Base-by-base conservation (phyloP, 106 monocot genomes). In the Allium cepa region DNA sequence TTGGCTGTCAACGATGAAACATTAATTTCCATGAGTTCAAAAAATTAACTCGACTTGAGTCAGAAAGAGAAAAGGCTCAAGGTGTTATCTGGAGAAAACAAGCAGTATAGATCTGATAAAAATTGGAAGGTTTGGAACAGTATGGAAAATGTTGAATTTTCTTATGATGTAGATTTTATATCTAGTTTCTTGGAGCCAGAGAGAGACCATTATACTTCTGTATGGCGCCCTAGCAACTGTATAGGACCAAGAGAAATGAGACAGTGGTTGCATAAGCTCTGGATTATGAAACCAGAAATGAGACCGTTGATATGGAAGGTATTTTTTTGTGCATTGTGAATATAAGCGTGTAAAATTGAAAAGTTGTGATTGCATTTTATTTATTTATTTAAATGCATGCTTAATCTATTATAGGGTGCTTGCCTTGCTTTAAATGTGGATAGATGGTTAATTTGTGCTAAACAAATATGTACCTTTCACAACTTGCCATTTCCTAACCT, bases 191-290 rank as follows among this genome's bases (percentile, higher is more conserved):
- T 99, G 70, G 92, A 87, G 67, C 73, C 82, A 60, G 87, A 90
- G 4, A 84, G 74, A 57, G 89, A 99, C 56, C 97, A 99, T 69
- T 99, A 90, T 63, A 83, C 46, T 72, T 85, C 81, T 71, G 60
- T 73, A 59, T 99, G 89, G 89, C 79, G 97, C 69, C 74, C 84
- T 58, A 85, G 84, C 84, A 99, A 92, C 70, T 77, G 71, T 67
- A 90, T 99, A 56, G 97, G 97, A 7, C 90, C 84, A 69, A 87
- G 92, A 84, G 97, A 99, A 83, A 71, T 90, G 63, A 87, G 97
- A 72, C 74, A 69, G 60, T 99, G 97, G 97, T 74, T 99, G 71
- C 77, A 82, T 53, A 99, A 74, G 69, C 90, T 99, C 45, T 99
- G 97, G 97, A 63, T 84, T 79, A 12, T 64, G 52, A 99, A 82